Percentiles rank a stretch among this genome's conserved stretches.
Evolutionary conservation across 1,284 basidiomycete species (phyloP).

Genomic region (Naganishia albida): DNA sequence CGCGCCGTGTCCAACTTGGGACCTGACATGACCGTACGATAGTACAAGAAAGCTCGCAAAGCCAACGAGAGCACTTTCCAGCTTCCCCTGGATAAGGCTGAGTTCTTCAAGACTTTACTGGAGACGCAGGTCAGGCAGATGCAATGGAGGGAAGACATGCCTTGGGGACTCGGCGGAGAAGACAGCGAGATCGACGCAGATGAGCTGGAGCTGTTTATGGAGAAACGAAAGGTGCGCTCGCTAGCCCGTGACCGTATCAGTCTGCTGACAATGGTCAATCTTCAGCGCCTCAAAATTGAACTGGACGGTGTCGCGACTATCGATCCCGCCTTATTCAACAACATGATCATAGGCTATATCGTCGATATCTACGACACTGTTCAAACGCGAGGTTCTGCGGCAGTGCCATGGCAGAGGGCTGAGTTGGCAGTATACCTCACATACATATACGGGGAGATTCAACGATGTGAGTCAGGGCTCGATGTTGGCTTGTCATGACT

Average conservation of each 20-base stretch:
- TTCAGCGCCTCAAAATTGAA: constrained; percentile 58
- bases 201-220: constrained; percentile 79
- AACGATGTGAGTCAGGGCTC: constrained; percentile 51
- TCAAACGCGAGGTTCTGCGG: constrained; percentile 43
- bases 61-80: constrained; percentile 59
- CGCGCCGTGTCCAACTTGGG: not conserved
- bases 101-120: constrained; percentile 78
- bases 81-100: constrained; percentile 67
- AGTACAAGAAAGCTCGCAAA: constrained; percentile 80
- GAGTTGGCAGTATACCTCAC: constrained; percentile 90
- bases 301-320: constrained; percentile 49
- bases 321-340: constrained; percentile 36
- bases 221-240: constrained; percentile 71
- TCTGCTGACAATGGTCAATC: constrained; percentile 64
- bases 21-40: constrained; percentile 8
- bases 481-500: not conserved
- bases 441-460: constrained; percentile 88
- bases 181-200: constrained; percentile 78
- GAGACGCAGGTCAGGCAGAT: constrained; percentile 77
- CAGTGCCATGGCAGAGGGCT: constrained; percentile 86
- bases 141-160: constrained; percentile 63
- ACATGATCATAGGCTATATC: constrained; percentile 39
- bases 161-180: constrained; percentile 78
- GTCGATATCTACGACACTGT: constrained; percentile 47
- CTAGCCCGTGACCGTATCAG: not conserved